A percentile compares a stretch with the other conserved stretches of the same genome.
Conservation (phyloP, 2,329 filamentous ascomycete genomes). For the Acrocalymma vagum region DNA sequence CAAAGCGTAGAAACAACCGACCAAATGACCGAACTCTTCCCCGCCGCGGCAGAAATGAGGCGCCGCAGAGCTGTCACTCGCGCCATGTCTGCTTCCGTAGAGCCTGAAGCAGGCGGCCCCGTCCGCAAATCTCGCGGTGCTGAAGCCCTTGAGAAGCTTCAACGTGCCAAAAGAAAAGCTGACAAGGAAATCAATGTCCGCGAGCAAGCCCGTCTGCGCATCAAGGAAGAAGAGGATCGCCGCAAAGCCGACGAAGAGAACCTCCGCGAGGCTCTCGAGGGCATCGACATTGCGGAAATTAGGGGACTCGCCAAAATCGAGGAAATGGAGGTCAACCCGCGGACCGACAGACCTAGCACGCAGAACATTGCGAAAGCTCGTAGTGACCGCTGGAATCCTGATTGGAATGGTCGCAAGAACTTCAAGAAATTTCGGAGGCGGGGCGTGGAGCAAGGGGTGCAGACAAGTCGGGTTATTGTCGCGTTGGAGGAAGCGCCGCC, state of each 20-base stretch:
- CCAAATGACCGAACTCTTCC: conserved; percentile 76
- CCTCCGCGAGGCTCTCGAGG: conserved; percentile 65
- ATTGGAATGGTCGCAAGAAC: conserved; percentile 94
- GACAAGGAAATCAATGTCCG: conserved; percentile 70
- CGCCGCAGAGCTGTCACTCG: conserved; percentile 64
- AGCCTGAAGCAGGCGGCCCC: conserved; percentile 49
- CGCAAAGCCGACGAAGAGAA: conserved; percentile 71
- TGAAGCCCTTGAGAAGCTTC: conserved; percentile 53
- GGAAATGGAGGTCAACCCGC: conserved; percentile 70
- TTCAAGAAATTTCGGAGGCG: conserved; percentile 85
- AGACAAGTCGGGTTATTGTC: conserved; percentile 69
- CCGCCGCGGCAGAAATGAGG: conserved; percentile 80
- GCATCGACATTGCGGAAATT: conserved; percentile 75
- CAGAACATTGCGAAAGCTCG: conserved; percentile 41
- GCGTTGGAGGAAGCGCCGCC: conserved; percentile 72
- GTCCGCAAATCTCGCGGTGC: conserved; percentile 23
- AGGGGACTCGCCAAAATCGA: conserved; percentile 79
- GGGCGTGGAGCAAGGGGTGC: conserved; percentile 47
- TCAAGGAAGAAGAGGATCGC: conserved; percentile 61
- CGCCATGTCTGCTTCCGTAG: conserved; percentile 34
- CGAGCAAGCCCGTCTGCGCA: conserved; percentile 54
- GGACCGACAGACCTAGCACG: conserved; percentile 31
- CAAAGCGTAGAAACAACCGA: conserved; percentile 55
- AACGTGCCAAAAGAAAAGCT: conserved; percentile 53
- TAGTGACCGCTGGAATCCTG: conserved; percentile 80